Evolutionary conservation across 2,329 filamentous ascomycete genomes (phyloP), one percentile per base, ranked within the genome.

Genomic region (Eurotiales sp.): DNA sequence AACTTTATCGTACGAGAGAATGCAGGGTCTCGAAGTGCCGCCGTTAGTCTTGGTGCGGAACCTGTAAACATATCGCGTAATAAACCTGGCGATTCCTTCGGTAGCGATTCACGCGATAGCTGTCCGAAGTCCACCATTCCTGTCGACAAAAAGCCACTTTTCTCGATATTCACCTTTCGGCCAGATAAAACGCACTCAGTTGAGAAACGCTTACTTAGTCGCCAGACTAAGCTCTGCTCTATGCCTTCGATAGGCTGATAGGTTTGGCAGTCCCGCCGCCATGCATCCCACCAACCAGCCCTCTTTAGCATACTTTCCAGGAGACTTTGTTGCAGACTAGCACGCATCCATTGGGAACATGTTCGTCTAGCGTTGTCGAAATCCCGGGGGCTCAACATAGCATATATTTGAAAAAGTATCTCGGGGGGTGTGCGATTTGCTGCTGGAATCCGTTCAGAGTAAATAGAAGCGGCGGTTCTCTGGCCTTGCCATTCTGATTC

Each of bases 291-390:
- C 77, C 80, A 82, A 3, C 81, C 81, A 32, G 78, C 78, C 52
- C 77, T 70, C 57, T 72, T 74, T 40, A 85, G 60, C 78, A 84
- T 83, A 2, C 59, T 59, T 22, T 68, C 64, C 10, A 86, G 67
- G 2, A 86, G 57, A 2, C 59, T 65, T 37, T 66, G 64, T 45
- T 83, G 69, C n/a, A 86, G 63, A 45, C 81, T 80, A 19, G 75
- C 76, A 32, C 75, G 64, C 70, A 84, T 81, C 84, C 81, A 87
- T 30, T 67, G 65, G 41, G 77, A 76, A 59, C 82, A 87, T 15
- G 77, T 77, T 55, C 80, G 77, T 15, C 83, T 75, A 14, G 82
- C 81, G 49, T 79, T 73, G 58, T 87, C 78, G 62, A 85, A 86
- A 57, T 78, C 74, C 21, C 66, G 64, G 0, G 77, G 77, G 12